Percentiles rank a stretch among this genome's conserved stretches.
phyloP scores from a whole-genome alignment of 306 rosid species.

The Canavalia ensiformis region DNA sequence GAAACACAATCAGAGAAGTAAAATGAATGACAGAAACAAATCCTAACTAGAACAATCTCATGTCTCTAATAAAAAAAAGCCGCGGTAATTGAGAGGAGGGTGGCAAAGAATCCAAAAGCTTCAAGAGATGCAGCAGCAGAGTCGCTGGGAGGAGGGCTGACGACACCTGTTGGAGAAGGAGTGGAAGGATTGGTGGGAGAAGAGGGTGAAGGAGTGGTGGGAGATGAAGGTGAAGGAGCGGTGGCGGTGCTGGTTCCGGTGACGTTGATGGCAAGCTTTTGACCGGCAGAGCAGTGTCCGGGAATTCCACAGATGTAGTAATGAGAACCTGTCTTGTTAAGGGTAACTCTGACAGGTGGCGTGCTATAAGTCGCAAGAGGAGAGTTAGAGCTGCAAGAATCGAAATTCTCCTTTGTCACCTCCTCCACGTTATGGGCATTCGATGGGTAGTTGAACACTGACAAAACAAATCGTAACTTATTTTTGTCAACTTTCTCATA shows the following conservation, averaged over 20 bases:
- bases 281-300: conserved; percentile 53
- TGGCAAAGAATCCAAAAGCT: conserved; percentile 50
- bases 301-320: conserved; percentile 48
- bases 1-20: conserved; percentile 36
- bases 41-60: conserved; percentile 28
- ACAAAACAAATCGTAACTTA: too few species aligned
- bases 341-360: conserved; percentile 52
- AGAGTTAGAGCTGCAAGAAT: conserved; percentile 56
- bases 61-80: conserved; percentile 59
- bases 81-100: conserved; percentile 53
- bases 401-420: conserved; percentile 61
- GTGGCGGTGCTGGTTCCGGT: conserved; percentile 3
- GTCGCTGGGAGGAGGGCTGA: conserved; percentile 48
- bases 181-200: conserved; percentile 44
- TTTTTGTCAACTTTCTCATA: too few species aligned
- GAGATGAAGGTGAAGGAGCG: conserved; percentile 28
- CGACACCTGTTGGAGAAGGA: conserved; percentile 30
- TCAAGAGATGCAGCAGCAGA: conserved; percentile 52
- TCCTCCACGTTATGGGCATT: conserved; percentile 65
- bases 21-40: conserved; percentile 15
- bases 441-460: conserved; percentile 66
- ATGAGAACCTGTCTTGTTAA: conserved; percentile 47
- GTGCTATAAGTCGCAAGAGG: conserved; percentile 11
- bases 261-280: conserved; percentile 56
- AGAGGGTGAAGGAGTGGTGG: conserved; percentile 27